phyloP scores from a whole-genome alignment of 768 basidiomycete genomes.

The Lyophyllum atratum region DNA sequence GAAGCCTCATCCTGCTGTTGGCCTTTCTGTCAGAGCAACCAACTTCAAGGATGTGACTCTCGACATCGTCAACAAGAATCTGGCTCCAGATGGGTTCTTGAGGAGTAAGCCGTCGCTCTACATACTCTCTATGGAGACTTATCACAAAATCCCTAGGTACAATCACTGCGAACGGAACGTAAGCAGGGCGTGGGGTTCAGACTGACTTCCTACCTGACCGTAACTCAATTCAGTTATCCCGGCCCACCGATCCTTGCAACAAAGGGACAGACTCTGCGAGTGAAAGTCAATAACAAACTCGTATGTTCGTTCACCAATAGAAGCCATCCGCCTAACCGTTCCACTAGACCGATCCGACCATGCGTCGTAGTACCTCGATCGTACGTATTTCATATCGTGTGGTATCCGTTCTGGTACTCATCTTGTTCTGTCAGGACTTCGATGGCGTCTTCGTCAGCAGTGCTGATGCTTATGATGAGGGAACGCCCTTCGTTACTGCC shows the following conservation, averaged over 20 bases:
- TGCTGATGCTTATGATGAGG: slow-evolving; percentile 29
- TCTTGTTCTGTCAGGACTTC: slow-evolving; percentile 18
- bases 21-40: slow-evolving; percentile 1
- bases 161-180: slow-evolving; percentile 25
- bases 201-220: neutral
- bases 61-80: slow-evolving; percentile 37
- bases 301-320: slow-evolving; percentile 19
- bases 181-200: neutral
- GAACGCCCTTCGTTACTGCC: slow-evolving; percentile 44
- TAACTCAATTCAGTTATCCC: slow-evolving; percentile 29
- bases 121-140: neutral
- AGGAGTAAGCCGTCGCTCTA: slow-evolving; percentile 21
- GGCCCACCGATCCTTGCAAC: slow-evolving; percentile 46
- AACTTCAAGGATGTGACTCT: slow-evolving; percentile 27
- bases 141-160: slow-evolving; percentile 16
- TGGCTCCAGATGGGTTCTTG: slow-evolving; percentile 46
- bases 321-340: neutral
- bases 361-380: slow-evolving; percentile 31
- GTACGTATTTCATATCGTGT: slow-evolving; percentile 11
- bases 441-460: slow-evolving; percentile 29
- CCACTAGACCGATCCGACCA: slow-evolving; percentile 27
- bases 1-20: slow-evolving; percentile 11
- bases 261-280: slow-evolving; percentile 43
- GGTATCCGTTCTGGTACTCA: neutral
- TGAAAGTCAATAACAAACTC: slow-evolving; percentile 49